Evolutionary conservation across 192 early-diverging fungal genomes (phyloP), one percentile per base, ranked within the genome.

Genomic region (Podila horticola): DNA sequence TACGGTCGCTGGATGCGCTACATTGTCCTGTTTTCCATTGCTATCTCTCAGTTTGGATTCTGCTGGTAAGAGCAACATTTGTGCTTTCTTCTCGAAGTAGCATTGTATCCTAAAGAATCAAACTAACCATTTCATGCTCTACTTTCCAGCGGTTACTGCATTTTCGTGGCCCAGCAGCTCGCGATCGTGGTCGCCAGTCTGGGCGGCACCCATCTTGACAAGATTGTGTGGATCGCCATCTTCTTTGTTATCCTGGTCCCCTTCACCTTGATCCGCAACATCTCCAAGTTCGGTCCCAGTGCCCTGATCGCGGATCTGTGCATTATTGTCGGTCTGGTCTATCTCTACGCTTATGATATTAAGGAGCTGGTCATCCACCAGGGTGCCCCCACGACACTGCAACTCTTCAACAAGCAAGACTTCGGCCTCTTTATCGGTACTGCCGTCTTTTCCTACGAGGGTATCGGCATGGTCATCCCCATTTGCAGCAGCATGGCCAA

Each of bases 361-460:
- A 83, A 87, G 70, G 82, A 88, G 31, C 82, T 97, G 36, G 81
- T 88, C 50, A 63, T 91, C 51, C 62, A 85, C 48, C 82, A 83
- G 26, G 64, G 84, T 48, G 85, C 84, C 5, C 72, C 70, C 45
- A 91, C 90, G 0, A 67, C 88, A n/a, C 87, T 92, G 5, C 84
- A 86, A 31, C 83, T 94, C 28, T 83, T 88, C 62, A 88, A 83
- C 75, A 72, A 48, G 45, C 61, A 64, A 13, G 69, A 70, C 71
- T 75, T 75, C 58, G 85, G 72, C 19, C 74, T 84, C 59, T 82
- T 72, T 17, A n/a, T 83, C 22, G 87, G 85, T 17, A 84, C 87
- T 48, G 95, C 96, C 57, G 94, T 97, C 50, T 98, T 95, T 84
- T 94, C 95, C 13, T 98, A 92, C 82, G 97, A 98, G 86, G 97